phyloP scores from a whole-genome alignment of 257 asterid species.

The Plantago major region DNA sequence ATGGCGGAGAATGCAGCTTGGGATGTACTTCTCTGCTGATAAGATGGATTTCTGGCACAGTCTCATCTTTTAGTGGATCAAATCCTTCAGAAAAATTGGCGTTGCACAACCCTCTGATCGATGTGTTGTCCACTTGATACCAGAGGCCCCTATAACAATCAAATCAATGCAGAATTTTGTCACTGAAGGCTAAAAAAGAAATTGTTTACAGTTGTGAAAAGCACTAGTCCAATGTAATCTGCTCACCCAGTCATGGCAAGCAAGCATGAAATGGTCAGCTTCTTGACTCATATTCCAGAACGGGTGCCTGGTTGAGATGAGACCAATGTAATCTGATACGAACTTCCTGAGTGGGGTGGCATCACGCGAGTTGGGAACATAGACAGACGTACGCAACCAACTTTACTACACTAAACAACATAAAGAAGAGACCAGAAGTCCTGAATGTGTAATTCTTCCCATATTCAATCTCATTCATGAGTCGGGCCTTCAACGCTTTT shows the following conservation, averaged over 20 bases:
- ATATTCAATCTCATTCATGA: too few species aligned
- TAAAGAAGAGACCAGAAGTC: slow-evolving; percentile 78
- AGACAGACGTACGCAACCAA: slow-evolving; percentile 75
- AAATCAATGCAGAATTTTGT: neutral
- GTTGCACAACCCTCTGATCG: slow-evolving; percentile 87
- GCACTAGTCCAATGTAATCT: too few species aligned
- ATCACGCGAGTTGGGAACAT: slow-evolving; percentile 39
- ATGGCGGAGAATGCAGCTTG: slow-evolving; percentile 48
- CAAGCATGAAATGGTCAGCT: slow-evolving; percentile 95
- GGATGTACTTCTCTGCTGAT: slow-evolving; percentile 49
- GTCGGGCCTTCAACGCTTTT: too few species aligned
- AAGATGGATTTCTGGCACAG: slow-evolving; percentile 79
- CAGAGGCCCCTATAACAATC: slow-evolving; percentile 55
- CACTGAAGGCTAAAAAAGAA: neutral
- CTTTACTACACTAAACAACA: slow-evolving; percentile 87
- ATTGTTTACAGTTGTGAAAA: neutral
- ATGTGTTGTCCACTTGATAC: slow-evolving; percentile 65
- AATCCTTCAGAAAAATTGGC: slow-evolving; percentile 92
- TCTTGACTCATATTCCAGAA: slow-evolving; percentile 84
- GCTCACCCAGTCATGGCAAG: slow-evolving; percentile 98
- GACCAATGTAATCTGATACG: slow-evolving; percentile 62
- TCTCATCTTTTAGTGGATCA: slow-evolving; percentile 73
- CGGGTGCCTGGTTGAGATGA: slow-evolving; percentile 70
- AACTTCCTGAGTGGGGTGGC: slow-evolving; percentile 40
- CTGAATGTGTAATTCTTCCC: too few species aligned